Conservation (phyloP, 176 grass and related monocot species). For the Triticum monococcum region DNA sequence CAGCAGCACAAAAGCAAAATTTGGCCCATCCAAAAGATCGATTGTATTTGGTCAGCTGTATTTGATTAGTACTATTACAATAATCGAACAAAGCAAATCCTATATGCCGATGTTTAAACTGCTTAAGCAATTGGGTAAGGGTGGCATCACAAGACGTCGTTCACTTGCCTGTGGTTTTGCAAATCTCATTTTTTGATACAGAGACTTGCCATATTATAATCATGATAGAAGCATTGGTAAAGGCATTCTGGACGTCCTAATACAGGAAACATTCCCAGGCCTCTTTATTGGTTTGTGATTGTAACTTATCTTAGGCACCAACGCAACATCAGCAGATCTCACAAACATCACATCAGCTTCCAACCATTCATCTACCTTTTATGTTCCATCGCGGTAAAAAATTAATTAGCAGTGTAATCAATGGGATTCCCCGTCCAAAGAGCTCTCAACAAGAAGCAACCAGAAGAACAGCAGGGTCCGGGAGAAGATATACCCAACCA, state of each 20-base stretch:
- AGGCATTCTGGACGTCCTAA: constrained; percentile 3
- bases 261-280: not conserved
- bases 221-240: not conserved
- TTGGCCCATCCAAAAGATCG: constrained; percentile 13
- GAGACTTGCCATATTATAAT: constrained; percentile 5
- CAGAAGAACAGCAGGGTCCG: not conserved
- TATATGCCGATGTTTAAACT: constrained; percentile 33
- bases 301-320: constrained; percentile 7
- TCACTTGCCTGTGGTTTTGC: constrained; percentile 26
- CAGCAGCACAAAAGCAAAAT: not conserved
- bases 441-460: constrained; percentile 3
- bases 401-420: not conserved
- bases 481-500: not conserved
- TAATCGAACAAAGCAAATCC: too few species aligned
- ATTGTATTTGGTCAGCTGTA: not conserved
- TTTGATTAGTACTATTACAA: not conserved
- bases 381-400: not conserved
- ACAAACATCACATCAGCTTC: not conserved
- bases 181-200: constrained; percentile 10
- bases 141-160: constrained; percentile 4
- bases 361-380: not conserved
- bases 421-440: not conserved
- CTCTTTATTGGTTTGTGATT: not conserved
- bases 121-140: constrained; percentile 18
- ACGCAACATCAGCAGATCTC: constrained; percentile 18